Evolutionary conservation across 2,329 filamentous ascomycete species (phyloP).

Genomic region (Claviceps quebecensis): DNA sequence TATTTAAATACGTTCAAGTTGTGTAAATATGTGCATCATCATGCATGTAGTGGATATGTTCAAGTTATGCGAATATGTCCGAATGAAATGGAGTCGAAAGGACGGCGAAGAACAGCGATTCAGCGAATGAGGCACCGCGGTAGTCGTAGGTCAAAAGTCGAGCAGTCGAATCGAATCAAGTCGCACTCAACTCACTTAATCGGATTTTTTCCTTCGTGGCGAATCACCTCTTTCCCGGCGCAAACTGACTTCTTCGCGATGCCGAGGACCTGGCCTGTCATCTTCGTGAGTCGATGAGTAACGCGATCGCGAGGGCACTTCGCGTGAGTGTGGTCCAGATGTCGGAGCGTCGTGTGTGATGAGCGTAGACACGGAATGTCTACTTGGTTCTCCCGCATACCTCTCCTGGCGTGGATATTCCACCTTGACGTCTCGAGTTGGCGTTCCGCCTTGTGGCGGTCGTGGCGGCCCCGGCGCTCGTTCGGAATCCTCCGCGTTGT

Average conservation of each 20-base stretch:
- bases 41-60: too few species aligned
- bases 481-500: conserved; percentile 10
- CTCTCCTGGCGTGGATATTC: conserved; percentile 12
- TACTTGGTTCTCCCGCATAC: conserved; percentile 16
- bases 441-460: conserved; percentile 3
- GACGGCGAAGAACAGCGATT: too few species aligned
- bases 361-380: conserved; percentile 21
- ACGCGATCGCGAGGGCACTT: conserved; percentile 7
- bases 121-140: too few species aligned
- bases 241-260: conserved; percentile 4
- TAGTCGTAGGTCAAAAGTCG: too few species aligned
- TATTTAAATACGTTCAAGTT: too few species aligned
- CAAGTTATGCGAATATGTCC: not conserved
- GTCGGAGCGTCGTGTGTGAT: conserved; percentile 11
- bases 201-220: conserved; percentile 3
- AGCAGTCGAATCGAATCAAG: not conserved
- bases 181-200: not conserved
- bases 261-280: conserved; percentile 1
- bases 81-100: too few species aligned
- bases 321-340: conserved; percentile 8
- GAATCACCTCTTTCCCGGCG: conserved; percentile 5
- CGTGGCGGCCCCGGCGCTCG: conserved; percentile 6
- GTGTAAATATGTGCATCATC: too few species aligned
- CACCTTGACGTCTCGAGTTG: conserved; percentile 7
- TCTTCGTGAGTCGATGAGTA: conserved; percentile 2